Evolutionary conservation across 768 basidiomycete species (phyloP).

Genomic region (Mycena polygramma): DNA sequence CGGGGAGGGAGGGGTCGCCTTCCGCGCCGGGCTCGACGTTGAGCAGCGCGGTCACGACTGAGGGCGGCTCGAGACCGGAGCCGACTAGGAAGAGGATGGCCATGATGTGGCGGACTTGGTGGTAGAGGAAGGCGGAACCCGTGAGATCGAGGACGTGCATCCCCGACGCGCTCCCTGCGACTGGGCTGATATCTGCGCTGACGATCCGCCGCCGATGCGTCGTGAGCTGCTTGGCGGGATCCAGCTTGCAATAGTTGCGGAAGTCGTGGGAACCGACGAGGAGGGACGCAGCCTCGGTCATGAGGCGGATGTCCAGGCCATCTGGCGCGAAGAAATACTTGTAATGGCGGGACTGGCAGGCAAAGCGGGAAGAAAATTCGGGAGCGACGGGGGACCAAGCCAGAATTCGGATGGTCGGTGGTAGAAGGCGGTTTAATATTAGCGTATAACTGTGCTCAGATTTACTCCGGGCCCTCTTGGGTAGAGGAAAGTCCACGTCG

Average conservation of each 20-base stretch:
- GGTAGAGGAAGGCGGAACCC: conserved; percentile 92
- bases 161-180: conserved; percentile 48
- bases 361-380: conserved; percentile 89
- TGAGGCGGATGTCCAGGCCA: conserved; percentile 75
- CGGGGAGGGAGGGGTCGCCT: conserved; percentile 52
- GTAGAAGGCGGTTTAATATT: conserved; percentile 89
- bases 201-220: conserved; percentile 79
- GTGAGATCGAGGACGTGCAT: conserved; percentile 86
- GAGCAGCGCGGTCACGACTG: conserved; percentile 78
- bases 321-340: conserved; percentile 93
- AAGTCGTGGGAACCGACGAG: conserved; percentile 95
- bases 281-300: conserved; percentile 79
- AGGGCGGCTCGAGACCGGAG: conserved; percentile 79
- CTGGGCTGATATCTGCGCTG: conserved; percentile 71
- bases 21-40: conserved; percentile 68
- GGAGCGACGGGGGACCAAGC: conserved; percentile 93
- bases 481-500: conserved; percentile 38
- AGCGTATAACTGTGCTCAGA: conserved; percentile 82
- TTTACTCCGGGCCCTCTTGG: conserved; percentile 38
- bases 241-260: conserved; percentile 94
- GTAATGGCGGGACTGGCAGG: conserved; percentile 91
- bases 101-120: conserved; percentile 97
- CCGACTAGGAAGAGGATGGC: conserved; percentile 92
- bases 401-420: conserved; percentile 88
- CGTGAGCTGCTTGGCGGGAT: conserved; percentile 91